phyloP scores from a whole-genome alignment of 164 flowering plant species.

The Magnolia officinalis region DNA sequence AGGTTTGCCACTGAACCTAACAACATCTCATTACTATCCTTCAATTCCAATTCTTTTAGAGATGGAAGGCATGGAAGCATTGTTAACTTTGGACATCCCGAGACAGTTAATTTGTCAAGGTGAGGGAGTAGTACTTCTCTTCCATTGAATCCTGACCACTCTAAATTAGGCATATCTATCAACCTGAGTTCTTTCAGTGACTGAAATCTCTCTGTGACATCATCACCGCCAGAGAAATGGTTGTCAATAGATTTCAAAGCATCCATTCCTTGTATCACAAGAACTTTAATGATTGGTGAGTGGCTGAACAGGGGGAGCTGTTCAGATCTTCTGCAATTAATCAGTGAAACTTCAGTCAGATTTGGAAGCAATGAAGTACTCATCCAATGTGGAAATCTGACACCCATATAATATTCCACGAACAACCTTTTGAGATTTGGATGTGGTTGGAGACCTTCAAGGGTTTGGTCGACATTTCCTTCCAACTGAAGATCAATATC shows the following conservation, averaged over 20 bases:
- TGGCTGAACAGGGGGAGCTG: constrained; percentile 16
- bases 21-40: neutral
- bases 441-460: constrained; percentile 23
- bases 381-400: constrained; percentile 23
- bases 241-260: neutral
- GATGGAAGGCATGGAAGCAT: constrained; percentile 6
- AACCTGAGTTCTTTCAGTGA: constrained; percentile 10
- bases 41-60: neutral
- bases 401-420: constrained; percentile 13
- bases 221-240: neutral
- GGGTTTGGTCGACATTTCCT: neutral
- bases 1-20: neutral
- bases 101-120: constrained; percentile 1
- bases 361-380: constrained; percentile 1
- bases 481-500: neutral
- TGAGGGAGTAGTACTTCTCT: neutral
- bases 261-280: neutral
- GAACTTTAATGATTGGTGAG: constrained; percentile 12
- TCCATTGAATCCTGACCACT: constrained; percentile 7
- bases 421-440: constrained; percentile 12
- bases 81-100: constrained; percentile 13
- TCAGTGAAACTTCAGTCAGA: constrained; percentile 7
- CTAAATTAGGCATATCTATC: constrained; percentile 7
- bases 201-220: neutral
- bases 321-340: constrained; percentile 17